These are phyloP conservation scores for Xylaria nigripes DNA, from an alignment of 495 filamentous ascomycete species.

Conservation along the genomic window DNA sequence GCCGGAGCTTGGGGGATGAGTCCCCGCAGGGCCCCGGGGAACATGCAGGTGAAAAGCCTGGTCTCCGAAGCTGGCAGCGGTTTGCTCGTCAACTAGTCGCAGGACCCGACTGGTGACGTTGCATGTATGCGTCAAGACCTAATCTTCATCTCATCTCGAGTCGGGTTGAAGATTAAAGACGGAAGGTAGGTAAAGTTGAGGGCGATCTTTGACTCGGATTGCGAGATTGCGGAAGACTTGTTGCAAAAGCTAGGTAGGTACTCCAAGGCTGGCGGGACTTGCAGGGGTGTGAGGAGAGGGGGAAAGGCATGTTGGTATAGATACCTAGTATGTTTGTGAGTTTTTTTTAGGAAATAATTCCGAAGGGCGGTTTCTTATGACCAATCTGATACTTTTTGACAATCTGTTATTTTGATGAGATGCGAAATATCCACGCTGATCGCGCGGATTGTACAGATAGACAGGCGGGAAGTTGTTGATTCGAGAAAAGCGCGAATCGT, in stretches of 20 bases:
- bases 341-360: no score
- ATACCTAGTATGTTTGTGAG: no score
- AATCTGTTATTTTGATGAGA: no score
- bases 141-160: not conserved
- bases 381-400: no score
- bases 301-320: no score
- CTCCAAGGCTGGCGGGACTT: not conserved
- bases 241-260: not conserved
- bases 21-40: not conserved
- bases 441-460: no score
- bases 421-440: no score
- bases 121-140: not conserved
- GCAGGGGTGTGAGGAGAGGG: not conserved
- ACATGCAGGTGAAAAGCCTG: not conserved
- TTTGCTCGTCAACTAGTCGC: conserved; percentile 1
- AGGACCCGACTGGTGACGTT: conserved; percentile 1
- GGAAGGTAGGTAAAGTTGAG: not conserved
- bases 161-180: not conserved
- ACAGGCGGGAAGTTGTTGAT: no score
- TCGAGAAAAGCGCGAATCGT: no score
- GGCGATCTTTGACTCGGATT: not conserved
- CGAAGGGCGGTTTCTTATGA: no score
- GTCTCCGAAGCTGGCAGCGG: conserved; percentile 2
- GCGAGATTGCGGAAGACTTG: not conserved
- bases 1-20: conserved; percentile 1